These are phyloP conservation scores for Trichoderma semiorbis DNA, from an alignment of 2,329 filamentous ascomycete genomes.

Conservation along the genomic window DNA sequence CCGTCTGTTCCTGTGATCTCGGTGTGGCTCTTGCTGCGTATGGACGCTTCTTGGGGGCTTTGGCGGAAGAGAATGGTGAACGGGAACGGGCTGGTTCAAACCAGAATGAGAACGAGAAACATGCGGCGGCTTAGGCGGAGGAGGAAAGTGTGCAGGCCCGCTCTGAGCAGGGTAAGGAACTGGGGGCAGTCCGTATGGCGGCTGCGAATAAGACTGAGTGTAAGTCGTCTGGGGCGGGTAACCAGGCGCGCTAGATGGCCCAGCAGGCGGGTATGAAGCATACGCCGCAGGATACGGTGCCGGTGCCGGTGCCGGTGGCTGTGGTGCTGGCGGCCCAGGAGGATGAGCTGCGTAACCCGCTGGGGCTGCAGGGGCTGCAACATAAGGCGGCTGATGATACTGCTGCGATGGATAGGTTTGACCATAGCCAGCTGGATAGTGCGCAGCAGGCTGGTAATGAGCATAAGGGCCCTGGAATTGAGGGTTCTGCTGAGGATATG, in stretches of 20 bases:
- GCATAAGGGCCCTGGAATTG: constrained; percentile 26
- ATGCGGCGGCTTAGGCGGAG: constrained; percentile 19
- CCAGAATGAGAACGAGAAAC: constrained; percentile 21
- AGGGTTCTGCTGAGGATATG: constrained; percentile 26
- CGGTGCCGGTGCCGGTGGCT: constrained; percentile 11
- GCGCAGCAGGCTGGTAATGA: constrained; percentile 24
- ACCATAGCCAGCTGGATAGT: constrained; percentile 28
- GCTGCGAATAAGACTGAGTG: constrained; percentile 21
- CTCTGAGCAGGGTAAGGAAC: constrained; percentile 24
- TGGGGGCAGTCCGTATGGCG: constrained; percentile 23
- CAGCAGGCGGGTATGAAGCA: constrained; percentile 23
- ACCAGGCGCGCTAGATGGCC: constrained; percentile 12
- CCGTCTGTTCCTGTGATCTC: constrained; percentile 31
- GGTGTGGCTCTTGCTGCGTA: constrained; percentile 28
- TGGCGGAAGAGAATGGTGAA: constrained; percentile 30
- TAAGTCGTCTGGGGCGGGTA: constrained; percentile 17
- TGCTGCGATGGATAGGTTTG: constrained; percentile 28
- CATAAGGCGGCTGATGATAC: constrained; percentile 24
- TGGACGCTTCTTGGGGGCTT: constrained; percentile 31
- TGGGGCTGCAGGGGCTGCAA: constrained; percentile 18
- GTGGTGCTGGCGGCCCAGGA: constrained; percentile 15
- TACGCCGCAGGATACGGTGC: constrained; percentile 15
- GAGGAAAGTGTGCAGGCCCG: constrained; percentile 15
- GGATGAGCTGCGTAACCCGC: constrained; percentile 20
- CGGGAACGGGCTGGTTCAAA: constrained; percentile 18